A percentile compares a stretch with the other conserved stretches of the same genome.
Evolutionary conservation across 2,329 filamentous ascomycete species (phyloP).

Genomic region (Aspergillus hortae): DNA sequence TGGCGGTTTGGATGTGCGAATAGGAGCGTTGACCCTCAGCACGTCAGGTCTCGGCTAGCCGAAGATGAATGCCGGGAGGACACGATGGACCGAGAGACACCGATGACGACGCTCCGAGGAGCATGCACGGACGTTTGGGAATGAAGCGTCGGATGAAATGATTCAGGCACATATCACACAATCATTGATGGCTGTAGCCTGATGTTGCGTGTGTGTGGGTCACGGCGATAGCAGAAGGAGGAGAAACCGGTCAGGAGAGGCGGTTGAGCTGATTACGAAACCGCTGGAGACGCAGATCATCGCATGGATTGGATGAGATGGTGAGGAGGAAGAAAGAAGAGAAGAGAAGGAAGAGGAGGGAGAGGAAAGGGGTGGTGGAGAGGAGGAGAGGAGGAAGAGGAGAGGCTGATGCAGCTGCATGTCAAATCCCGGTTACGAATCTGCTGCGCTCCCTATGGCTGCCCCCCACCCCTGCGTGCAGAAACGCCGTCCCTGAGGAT

Average conservation of each 20-base stretch:
- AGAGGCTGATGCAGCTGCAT: background rate
- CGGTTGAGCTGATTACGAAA: background rate
- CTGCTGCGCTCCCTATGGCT: background rate
- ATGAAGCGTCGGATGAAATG: background rate
- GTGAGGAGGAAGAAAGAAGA: background rate
- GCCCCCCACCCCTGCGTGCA: background rate
- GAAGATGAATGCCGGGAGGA: slow-evolving; percentile 3
- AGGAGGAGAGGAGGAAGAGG: background rate
- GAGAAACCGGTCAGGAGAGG: background rate
- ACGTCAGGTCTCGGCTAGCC: slow-evolving; percentile 7
- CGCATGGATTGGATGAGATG: background rate
- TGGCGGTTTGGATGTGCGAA: slow-evolving; percentile 4
- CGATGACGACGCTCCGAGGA: slow-evolving; percentile 2
- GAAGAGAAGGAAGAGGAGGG: background rate
- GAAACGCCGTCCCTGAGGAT: slow-evolving; percentile 5
- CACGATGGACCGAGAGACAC: background rate
- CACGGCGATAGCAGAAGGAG: too few species aligned
- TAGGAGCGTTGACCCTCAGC: slow-evolving; percentile 1
- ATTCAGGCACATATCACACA: too few species aligned
- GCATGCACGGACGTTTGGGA: background rate
- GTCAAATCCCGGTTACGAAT: background rate
- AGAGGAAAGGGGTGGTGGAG: background rate
- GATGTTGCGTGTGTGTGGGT: too few species aligned
- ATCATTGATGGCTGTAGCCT: too few species aligned
- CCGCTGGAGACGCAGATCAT: background rate